Conservation (phyloP, 257 asterid species). For the Misopates orontium region DNA sequence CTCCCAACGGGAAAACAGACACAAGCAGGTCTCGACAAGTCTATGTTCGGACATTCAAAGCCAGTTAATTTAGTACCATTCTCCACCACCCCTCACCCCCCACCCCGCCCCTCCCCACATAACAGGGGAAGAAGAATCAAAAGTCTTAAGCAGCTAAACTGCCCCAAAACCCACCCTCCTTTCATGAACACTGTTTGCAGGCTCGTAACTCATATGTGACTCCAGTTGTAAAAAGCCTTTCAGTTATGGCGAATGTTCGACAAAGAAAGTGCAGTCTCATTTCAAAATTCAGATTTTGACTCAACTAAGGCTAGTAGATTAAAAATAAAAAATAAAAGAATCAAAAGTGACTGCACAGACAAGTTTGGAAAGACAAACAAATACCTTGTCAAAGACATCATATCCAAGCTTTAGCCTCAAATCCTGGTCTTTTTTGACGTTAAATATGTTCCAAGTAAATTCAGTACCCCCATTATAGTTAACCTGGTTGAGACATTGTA, state of each 20-base stretch:
- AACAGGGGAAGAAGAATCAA: too few relatives aligned
- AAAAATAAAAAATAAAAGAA: not conserved
- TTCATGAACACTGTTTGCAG: not conserved
- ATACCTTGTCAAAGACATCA: slow-evolving; percentile 69
- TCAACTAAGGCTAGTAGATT: not conserved
- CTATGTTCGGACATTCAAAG: too few relatives aligned
- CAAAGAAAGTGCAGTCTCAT: not conserved
- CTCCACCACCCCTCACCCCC: too few relatives aligned
- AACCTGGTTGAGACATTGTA: slow-evolving; percentile 43
- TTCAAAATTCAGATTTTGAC: slow-evolving; percentile 5
- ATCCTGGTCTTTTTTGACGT: slow-evolving; percentile 76
- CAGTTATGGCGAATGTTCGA: not conserved
- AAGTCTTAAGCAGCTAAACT: not conserved
- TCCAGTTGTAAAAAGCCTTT: not conserved
- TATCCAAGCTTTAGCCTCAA: slow-evolving; percentile 80
- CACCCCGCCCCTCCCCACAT: too few relatives aligned
- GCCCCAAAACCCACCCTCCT: not conserved
- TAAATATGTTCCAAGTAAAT: slow-evolving; percentile 58
- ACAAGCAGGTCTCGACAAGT: not conserved
- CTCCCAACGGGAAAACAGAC: too few relatives aligned
- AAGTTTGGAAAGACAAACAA: slow-evolving; percentile 7
- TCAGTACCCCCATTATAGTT: slow-evolving; percentile 71
- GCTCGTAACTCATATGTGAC: not conserved
- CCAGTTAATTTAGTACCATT: too few relatives aligned
- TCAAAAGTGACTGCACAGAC: too few relatives aligned